Percentiles rank a stretch among this genome's conserved stretches.
Evolutionary conservation across 2,329 filamentous ascomycete species (phyloP).

Genomic region (Alternaria angustiovoidea): DNA sequence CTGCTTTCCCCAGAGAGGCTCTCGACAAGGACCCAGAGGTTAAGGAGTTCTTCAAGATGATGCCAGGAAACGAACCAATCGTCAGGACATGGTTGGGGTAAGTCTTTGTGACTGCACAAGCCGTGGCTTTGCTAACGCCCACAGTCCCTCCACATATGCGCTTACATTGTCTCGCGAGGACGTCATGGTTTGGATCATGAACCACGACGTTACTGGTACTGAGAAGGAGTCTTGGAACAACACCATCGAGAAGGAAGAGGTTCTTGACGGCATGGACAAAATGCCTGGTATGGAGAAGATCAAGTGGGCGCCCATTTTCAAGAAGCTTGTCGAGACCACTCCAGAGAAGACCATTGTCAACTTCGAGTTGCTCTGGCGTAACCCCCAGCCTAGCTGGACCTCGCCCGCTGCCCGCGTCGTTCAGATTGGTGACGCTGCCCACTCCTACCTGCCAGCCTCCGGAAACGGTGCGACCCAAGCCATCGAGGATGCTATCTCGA

Average conservation of each 20-base stretch:
- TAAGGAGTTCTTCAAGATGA: constrained; percentile 57
- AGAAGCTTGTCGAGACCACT: constrained; percentile 54
- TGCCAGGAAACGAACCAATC: constrained; percentile 53
- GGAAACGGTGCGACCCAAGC: constrained; percentile 58
- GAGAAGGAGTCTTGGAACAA: constrained; percentile 59
- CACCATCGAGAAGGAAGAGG: constrained; percentile 57
- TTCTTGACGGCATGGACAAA: constrained; percentile 56
- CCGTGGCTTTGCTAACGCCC: constrained; percentile 12
- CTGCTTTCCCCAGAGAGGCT: constrained; percentile 53
- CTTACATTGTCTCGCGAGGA: constrained; percentile 57
- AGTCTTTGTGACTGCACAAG: neutral
- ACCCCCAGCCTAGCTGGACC: constrained; percentile 56
- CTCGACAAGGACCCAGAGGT: constrained; percentile 57
- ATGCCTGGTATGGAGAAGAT: constrained; percentile 52
- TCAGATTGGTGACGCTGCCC: constrained; percentile 57
- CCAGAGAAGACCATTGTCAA: constrained; percentile 59
- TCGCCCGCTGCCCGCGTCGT: constrained; percentile 54
- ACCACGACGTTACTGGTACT: constrained; percentile 57
- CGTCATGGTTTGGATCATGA: constrained; percentile 61
- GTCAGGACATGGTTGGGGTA: constrained; percentile 57
- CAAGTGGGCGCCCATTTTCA: constrained; percentile 58
- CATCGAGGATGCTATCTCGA: constrained; percentile 57
- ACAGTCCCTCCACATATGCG: constrained; percentile 53
- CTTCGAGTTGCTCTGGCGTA: constrained; percentile 59
- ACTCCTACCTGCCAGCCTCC: constrained; percentile 56